phyloP scores from a whole-genome alignment of 257 asterid species.

The Solanum lycopersicoides region DNA sequence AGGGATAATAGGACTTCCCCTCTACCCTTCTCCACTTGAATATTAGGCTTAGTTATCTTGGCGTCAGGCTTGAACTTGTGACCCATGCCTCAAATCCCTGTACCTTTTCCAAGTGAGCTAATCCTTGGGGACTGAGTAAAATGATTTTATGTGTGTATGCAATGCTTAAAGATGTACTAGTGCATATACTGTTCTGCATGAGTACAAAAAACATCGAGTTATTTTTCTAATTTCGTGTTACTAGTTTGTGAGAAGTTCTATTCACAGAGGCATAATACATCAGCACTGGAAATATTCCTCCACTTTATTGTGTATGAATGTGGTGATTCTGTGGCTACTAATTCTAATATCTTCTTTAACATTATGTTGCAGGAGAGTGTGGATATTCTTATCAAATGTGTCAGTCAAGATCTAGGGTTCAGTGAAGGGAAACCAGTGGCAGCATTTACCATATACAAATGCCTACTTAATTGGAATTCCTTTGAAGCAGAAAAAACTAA shows the following conservation, averaged over 20 bases:
- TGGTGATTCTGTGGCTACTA: not conserved
- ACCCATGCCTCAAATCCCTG: not conserved
- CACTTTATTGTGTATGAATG: not conserved
- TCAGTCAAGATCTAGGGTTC: constrained; percentile 56
- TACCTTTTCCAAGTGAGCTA: not conserved
- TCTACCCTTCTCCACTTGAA: not conserved
- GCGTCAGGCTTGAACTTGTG: not conserved
- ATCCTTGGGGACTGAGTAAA: not conserved
- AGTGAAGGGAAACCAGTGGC: constrained; percentile 89
- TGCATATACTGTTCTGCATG: not conserved
- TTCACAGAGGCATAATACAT: not conserved
- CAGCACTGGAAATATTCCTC: not conserved
- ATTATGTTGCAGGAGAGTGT: constrained; percentile 43
- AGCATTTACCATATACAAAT: constrained; percentile 75
- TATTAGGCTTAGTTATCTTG: not conserved
- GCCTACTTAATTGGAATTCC: constrained; percentile 74
- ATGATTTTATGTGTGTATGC: not conserved
- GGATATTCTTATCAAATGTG: constrained; percentile 59
- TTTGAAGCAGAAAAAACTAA: constrained; percentile 79
- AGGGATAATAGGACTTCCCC: not conserved
- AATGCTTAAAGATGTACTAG: not conserved
- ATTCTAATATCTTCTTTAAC: not conserved
- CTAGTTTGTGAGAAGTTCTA: not conserved
- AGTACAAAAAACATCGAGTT: not conserved
- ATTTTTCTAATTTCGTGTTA: not conserved